These are phyloP conservation scores for Penicillium cataractarum DNA, from an alignment of 495 filamentous ascomycete genomes.

Conservation along the genomic window DNA sequence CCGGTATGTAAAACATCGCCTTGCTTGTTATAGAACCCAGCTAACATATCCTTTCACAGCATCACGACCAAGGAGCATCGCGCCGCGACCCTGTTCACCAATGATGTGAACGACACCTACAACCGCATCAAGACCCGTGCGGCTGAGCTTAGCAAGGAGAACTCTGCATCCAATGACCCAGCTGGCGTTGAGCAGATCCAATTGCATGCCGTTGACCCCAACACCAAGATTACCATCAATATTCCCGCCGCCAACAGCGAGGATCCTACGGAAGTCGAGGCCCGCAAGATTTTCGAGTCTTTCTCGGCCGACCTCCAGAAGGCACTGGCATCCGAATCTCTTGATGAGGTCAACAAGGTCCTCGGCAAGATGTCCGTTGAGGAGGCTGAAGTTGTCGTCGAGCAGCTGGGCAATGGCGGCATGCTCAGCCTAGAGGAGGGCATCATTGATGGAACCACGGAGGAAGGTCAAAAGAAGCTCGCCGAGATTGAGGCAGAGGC, in stretches of 20 bases:
- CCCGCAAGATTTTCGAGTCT: slow-evolving; percentile 76
- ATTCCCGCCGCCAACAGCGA: slow-evolving; percentile 65
- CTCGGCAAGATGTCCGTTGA: slow-evolving; percentile 90
- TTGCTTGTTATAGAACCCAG: not conserved
- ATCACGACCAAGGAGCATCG: slow-evolving; percentile 92
- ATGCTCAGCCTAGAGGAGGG: slow-evolving; percentile 91
- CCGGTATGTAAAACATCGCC: slow-evolving; percentile 48
- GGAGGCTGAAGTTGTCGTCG: slow-evolving; percentile 90
- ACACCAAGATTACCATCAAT: slow-evolving; percentile 87
- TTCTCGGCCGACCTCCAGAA: slow-evolving; percentile 81
- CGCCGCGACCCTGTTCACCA: slow-evolving; percentile 86
- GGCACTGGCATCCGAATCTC: slow-evolving; percentile 78
- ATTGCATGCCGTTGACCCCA: slow-evolving; percentile 92
- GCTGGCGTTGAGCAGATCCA: slow-evolving; percentile 95
- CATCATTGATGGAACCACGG: slow-evolving; percentile 94
- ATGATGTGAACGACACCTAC: slow-evolving; percentile 90
- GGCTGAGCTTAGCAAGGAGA: slow-evolving; percentile 70
- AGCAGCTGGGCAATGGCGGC: slow-evolving; percentile 79
- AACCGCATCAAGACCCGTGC: slow-evolving; percentile 75
- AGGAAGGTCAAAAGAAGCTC: slow-evolving; percentile 79
- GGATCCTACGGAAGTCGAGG: slow-evolving; percentile 65
- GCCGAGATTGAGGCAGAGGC: slow-evolving; percentile 74
- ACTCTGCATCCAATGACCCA: slow-evolving; percentile 65
- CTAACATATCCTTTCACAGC: slow-evolving; percentile 43
- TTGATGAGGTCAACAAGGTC: slow-evolving; percentile 96